Evolutionary conservation across 345 rosid genomes (phyloP).

Genomic region (Triadica sebifera): DNA sequence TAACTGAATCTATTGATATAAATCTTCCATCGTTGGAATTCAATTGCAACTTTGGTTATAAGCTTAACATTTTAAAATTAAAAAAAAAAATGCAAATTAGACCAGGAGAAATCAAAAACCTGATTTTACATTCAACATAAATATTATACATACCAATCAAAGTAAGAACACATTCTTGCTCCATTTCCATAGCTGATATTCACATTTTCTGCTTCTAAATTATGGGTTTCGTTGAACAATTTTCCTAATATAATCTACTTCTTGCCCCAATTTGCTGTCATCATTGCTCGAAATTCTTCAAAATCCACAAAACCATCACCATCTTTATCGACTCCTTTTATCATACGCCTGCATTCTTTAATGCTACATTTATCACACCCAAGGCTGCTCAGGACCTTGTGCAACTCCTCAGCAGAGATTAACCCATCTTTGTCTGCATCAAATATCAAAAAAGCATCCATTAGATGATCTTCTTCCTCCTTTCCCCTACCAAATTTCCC

Average conservation of each 20-base stretch:
- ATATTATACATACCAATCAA: no score
- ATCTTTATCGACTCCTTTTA: slow-evolving; percentile 41
- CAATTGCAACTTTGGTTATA: no score
- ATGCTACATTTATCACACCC: slow-evolving; percentile 37
- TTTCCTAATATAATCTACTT: background rate
- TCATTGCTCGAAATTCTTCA: slow-evolving; percentile 47
- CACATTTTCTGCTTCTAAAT: no score
- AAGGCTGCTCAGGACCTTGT: slow-evolving; percentile 32
- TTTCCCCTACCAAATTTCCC: background rate
- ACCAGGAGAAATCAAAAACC: no score
- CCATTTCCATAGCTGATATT: no score
- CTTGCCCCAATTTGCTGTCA: slow-evolving; percentile 13
- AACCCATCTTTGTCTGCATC: slow-evolving; percentile 43
- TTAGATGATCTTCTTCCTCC: slow-evolving; percentile 25
- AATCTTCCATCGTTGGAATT: no score
- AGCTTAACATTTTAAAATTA: no score
- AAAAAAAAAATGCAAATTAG: no score
- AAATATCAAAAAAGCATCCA: slow-evolving; percentile 48
- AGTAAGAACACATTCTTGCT: no score
- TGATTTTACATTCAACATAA: no score
- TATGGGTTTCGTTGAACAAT: no score
- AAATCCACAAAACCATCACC: slow-evolving; percentile 56
- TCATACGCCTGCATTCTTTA: slow-evolving; percentile 45
- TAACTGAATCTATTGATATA: no score
- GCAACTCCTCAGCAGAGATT: slow-evolving; percentile 49